Percentiles rank a stretch among this genome's conserved stretches.
These are phyloP conservation scores for Tolypocladium inflatum DNA, from an alignment of 2,329 filamentous ascomycete genomes.

Conservation along the genomic window DNA sequence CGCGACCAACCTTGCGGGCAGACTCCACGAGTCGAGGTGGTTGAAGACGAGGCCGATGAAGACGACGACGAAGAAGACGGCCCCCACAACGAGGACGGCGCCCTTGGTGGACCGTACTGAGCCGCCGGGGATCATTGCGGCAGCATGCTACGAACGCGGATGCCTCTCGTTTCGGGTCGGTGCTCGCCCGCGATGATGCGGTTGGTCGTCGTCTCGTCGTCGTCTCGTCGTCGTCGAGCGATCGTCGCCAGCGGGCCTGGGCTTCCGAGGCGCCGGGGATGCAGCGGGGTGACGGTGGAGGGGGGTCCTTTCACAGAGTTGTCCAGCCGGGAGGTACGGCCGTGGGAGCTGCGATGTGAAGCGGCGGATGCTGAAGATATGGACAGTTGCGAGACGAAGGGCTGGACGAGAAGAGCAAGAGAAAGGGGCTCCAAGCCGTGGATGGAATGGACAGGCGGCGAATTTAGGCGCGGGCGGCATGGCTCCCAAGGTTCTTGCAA, in stretches of 20 bases:
- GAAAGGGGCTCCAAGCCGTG: background rate
- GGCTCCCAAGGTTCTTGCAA: background rate
- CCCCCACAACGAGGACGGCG: conserved; percentile 17
- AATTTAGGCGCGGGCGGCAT: background rate
- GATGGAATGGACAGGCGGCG: background rate
- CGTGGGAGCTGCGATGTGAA: background rate
- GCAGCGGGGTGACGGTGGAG: background rate
- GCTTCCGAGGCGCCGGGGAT: background rate
- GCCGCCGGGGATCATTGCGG: conserved; percentile 17
- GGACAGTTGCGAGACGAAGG: background rate
- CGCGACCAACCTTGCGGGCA: conserved; percentile 9
- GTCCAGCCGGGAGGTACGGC: background rate
- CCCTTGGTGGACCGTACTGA: conserved; percentile 20
- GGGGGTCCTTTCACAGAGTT: background rate
- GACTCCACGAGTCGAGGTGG: conserved; percentile 18
- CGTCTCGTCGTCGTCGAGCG: background rate
- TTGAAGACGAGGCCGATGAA: conserved; percentile 22
- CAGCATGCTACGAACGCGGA: conserved; percentile 10
- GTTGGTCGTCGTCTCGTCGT: background rate
- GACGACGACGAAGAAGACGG: conserved; percentile 21
- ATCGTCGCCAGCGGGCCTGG: background rate
- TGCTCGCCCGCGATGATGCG: background rate
- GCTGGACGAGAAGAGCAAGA: background rate
- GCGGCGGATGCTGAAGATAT: background rate
- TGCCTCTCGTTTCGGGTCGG: background rate